A percentile compares a stretch with the other conserved stretches of the same genome.
phyloP scores from a whole-genome alignment of 2,329 filamentous ascomycete genomes.

The Triangularia setosa region DNA sequence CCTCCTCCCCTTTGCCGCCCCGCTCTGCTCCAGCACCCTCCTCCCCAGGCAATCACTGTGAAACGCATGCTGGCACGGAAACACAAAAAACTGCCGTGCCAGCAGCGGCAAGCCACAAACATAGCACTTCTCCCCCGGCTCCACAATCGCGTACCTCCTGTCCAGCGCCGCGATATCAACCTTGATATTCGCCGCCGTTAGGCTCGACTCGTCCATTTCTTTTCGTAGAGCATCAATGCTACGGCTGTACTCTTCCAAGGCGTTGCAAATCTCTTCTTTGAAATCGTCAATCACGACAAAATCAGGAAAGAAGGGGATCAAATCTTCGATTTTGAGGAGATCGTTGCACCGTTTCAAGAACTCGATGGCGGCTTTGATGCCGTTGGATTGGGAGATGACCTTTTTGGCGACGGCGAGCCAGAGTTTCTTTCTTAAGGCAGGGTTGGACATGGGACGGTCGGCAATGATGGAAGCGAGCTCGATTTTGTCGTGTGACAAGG shows the following conservation, averaged over 20 bases:
- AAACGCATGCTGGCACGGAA: conserved; percentile 96
- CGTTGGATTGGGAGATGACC: conserved; percentile 80
- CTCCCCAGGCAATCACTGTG: conserved; percentile 90
- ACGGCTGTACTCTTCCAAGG: conserved; percentile 87
- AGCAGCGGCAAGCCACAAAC: conserved; percentile 81
- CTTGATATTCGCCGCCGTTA: conserved; percentile 87
- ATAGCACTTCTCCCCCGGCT: conserved; percentile 92
- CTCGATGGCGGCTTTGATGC: conserved; percentile 90
- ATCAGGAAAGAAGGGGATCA: conserved; percentile 97
- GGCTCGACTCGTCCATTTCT: conserved; percentile 93
- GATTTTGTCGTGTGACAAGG: conserved; percentile 82
- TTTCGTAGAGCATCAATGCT: conserved; percentile 84
- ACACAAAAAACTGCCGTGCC: conserved; percentile 93
- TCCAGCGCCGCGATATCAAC: conserved; percentile 82
- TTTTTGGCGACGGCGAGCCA: conserved; percentile 95
- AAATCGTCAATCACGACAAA: conserved; percentile 99
- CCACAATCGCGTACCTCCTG: conserved; percentile 89
- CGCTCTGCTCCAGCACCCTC: conserved; percentile 78
- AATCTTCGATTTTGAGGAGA: conserved; percentile 86
- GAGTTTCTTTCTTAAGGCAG: conserved; percentile 80
- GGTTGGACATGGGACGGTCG: conserved; percentile 75
- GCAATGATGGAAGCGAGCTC: conserved; percentile 88
- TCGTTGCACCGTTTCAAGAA: conserved; percentile 83
- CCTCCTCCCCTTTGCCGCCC: conserved; percentile 68
- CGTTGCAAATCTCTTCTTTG: conserved; percentile 94